Conservation (phyloP, 306 rosid species). For the Prunus mira region DNA sequence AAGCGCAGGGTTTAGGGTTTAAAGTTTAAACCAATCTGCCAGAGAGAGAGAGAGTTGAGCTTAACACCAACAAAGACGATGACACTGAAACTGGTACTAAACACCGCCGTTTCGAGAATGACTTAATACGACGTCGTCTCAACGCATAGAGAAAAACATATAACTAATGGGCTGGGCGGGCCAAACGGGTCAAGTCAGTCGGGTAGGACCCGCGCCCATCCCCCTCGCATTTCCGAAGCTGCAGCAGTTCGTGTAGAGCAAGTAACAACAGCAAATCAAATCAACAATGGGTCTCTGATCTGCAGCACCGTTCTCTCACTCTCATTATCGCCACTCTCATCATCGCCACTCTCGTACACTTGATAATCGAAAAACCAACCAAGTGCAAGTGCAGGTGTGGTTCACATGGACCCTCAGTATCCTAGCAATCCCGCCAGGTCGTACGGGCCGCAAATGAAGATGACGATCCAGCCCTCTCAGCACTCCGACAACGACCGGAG, state of each 20-base stretch:
- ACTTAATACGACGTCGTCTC: too few relatives aligned
- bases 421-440: slow-evolving; percentile 28
- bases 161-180: not conserved
- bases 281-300: not conserved
- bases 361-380: not conserved
- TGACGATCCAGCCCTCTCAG: slow-evolving; percentile 57
- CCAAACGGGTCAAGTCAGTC: not conserved
- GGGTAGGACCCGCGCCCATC: not conserved
- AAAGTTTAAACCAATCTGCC: not conserved
- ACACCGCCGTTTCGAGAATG: not conserved
- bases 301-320: not conserved
- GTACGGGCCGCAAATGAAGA: slow-evolving; percentile 55
- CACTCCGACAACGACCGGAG: slow-evolving; percentile 68
- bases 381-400: not conserved
- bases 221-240: not conserved
- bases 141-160: too few relatives aligned
- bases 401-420: slow-evolving; percentile 40
- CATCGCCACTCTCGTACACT: not conserved
- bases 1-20: slow-evolving; percentile 5
- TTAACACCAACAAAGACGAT: not conserved
- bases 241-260: not conserved
- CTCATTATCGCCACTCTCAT: not conserved
- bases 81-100: not conserved
- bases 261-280: not conserved
- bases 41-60: not conserved